Conservation (phyloP, 2,329 filamentous ascomycete species). For the Huntiella bhutanensis region DNA sequence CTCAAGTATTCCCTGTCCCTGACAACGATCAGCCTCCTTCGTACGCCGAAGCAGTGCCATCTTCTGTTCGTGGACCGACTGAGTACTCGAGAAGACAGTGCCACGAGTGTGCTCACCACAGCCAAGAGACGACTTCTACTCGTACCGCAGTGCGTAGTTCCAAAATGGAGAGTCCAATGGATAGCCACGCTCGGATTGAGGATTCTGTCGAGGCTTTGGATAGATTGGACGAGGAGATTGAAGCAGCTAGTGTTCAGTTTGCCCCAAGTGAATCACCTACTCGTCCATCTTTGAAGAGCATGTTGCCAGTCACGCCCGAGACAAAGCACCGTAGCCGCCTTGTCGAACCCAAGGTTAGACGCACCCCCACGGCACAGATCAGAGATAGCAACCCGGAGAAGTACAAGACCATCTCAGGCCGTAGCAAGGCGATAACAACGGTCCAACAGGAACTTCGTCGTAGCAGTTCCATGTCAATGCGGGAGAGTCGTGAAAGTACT, state of each 20-base stretch:
- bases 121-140: no score
- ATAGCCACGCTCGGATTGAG: constrained; percentile 31
- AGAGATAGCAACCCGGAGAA: constrained; percentile 11
- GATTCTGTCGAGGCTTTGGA: constrained; percentile 46
- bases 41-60: constrained; percentile 11
- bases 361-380: not conserved
- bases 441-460: constrained; percentile 23
- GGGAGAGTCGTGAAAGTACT: constrained; percentile 14
- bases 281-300: not conserved
- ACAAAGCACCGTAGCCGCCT: not conserved
- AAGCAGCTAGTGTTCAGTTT: constrained; percentile 24
- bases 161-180: not conserved
- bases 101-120: no score
- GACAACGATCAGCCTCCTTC: constrained; percentile 12
- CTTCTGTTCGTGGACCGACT: constrained; percentile 3
- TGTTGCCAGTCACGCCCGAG: not conserved
- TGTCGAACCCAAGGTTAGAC: not conserved
- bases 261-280: constrained; percentile 13
- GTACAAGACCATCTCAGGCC: constrained; percentile 20
- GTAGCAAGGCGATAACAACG: constrained; percentile 22
- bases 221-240: constrained; percentile 40
- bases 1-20: constrained; percentile 8
- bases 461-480: constrained; percentile 22
- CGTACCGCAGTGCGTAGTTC: no score
- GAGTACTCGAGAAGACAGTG: not conserved